phyloP scores from a whole-genome alignment of 305 asterid species.

The Petunia hybrid region DNA sequence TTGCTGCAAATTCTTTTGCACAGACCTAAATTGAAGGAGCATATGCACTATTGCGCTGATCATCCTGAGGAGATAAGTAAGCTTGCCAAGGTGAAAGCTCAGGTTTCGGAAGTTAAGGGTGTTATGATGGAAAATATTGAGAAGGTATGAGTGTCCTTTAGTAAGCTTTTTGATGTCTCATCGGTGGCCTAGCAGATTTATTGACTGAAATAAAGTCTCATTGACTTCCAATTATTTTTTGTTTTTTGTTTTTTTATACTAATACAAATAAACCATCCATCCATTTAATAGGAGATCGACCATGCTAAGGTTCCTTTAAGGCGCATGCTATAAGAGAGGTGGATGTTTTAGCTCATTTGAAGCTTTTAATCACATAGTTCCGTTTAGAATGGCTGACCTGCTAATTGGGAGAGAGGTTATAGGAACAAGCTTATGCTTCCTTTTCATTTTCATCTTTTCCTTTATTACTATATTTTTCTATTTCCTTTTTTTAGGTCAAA shows the following conservation, averaged over 20 bases:
- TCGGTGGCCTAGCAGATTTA: not conserved
- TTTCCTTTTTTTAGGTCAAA: too few relatives aligned
- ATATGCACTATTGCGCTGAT: conserved; percentile 68
- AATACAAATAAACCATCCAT: not conserved
- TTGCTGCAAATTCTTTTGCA: not conserved
- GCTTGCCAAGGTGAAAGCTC: conserved; percentile 74
- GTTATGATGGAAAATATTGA: conserved; percentile 87
- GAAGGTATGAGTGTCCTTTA: conserved; percentile 53
- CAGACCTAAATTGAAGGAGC: conserved; percentile 80
- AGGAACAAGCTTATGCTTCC: not conserved
- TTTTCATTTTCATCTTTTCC: not conserved
- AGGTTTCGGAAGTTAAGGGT: conserved; percentile 86
- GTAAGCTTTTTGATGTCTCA: not conserved
- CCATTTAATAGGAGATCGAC: not conserved
- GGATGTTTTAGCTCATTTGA: not conserved
- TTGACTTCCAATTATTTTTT: not conserved
- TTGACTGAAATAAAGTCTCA: conserved; percentile 19
- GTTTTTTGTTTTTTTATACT: not conserved
- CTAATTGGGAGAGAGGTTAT: not conserved
- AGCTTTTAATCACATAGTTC: not conserved
- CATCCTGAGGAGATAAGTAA: conserved; percentile 86
- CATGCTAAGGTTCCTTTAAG: not conserved
- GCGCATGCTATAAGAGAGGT: not conserved
- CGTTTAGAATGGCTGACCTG: not conserved
- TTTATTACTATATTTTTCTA: not conserved